Conservation (phyloP, 179 eudicot species). For the Silene noctiflora region DNA sequence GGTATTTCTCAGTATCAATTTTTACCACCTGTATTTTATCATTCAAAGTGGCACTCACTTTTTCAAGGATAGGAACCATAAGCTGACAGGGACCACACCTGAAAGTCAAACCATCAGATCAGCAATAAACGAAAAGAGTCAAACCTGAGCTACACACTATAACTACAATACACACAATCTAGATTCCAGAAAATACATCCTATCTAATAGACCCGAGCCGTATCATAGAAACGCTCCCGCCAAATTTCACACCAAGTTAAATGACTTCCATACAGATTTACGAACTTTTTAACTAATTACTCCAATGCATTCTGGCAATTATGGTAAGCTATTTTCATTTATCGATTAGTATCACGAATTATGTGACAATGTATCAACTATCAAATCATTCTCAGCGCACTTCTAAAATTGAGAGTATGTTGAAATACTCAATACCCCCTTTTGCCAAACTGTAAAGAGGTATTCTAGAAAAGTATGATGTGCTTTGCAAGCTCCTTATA, state of each 20-base stretch:
- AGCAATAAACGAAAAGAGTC: neutral
- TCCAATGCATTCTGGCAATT: neutral
- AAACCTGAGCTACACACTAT: neutral
- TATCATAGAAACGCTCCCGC: neutral
- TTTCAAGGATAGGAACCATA: slow-evolving; percentile 81
- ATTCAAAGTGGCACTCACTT: slow-evolving; percentile 55
- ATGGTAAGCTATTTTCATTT: neutral
- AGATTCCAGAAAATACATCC: neutral
- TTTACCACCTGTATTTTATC: slow-evolving; percentile 80
- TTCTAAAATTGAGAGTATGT: too few relatives aligned
- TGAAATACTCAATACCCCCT: too few relatives aligned
- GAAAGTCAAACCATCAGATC: slow-evolving; percentile 18
- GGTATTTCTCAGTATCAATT: slow-evolving; percentile 95
- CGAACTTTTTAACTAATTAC: neutral
- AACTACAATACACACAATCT: neutral
- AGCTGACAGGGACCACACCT: slow-evolving; percentile 99
- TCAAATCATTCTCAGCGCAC: too few relatives aligned
- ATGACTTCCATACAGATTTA: neutral
- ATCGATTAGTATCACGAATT: too few relatives aligned
- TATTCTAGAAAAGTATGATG: too few relatives aligned
- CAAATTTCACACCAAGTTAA: neutral
- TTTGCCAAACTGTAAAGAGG: too few relatives aligned
- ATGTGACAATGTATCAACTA: too few relatives aligned
- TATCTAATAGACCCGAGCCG: neutral
- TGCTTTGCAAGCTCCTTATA: neutral